phyloP scores from a whole-genome alignment of 441 rosid species.

The Corymbia calophylla region DNA sequence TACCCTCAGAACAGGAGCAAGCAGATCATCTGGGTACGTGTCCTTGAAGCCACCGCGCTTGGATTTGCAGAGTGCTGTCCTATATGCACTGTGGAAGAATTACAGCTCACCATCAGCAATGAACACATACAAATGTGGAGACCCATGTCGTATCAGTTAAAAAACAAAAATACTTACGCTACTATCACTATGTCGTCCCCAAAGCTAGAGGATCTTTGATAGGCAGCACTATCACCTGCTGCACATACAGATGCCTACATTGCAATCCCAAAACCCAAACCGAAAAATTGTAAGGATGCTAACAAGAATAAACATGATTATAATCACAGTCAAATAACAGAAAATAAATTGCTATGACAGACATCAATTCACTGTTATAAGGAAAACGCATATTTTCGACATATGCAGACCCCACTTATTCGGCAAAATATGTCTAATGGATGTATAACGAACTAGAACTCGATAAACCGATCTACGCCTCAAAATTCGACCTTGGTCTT shows the following conservation, averaged over 20 bases:
- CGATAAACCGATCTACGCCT: not conserved
- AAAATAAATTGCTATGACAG: not conserved
- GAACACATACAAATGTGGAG: not conserved
- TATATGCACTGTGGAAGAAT: constrained; percentile 49
- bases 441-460: not conserved
- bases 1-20: constrained; percentile 89
- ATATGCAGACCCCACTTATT: not conserved
- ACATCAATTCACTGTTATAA: not conserved
- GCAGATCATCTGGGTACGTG: constrained; percentile 87
- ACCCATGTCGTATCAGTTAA: not conserved
- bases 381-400: not conserved
- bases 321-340: not conserved
- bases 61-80: constrained; percentile 85
- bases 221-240: constrained; percentile 89
- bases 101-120: not conserved
- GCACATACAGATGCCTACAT: constrained; percentile 70
- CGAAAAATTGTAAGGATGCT: not conserved
- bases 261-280: not conserved
- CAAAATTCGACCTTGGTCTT: not conserved
- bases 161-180: constrained; percentile 47
- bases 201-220: constrained; percentile 62
- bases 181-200: constrained; percentile 94
- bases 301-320: not conserved
- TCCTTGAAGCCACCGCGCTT: constrained; percentile 96
- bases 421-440: not conserved